Evolutionary conservation across 805 yeast genomes (phyloP).

Genomic region (Saccharomyces cerevisiae): DNA sequence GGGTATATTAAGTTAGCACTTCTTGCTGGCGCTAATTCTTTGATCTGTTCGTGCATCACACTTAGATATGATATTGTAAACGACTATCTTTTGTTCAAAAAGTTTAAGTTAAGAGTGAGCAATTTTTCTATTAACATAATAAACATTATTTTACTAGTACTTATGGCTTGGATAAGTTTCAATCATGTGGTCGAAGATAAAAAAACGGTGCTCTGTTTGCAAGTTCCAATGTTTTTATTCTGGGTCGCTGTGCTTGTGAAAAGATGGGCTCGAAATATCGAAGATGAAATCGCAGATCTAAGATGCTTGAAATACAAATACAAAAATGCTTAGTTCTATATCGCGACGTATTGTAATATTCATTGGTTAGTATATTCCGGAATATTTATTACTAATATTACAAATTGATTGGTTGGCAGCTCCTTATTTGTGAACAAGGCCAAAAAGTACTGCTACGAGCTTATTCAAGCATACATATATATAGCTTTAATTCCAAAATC

Average conservation of each 20-base stretch:
- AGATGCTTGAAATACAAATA: constrained; percentile 26
- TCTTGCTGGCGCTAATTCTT: constrained; percentile 17
- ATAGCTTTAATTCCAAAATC: background rate
- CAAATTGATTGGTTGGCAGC: background rate
- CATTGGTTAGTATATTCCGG: background rate
- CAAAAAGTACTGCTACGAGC: background rate
- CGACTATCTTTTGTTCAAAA: constrained; percentile 12
- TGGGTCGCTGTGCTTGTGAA: constrained; percentile 12
- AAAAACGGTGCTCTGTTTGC: constrained; percentile 10
- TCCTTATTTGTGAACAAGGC: too few species aligned
- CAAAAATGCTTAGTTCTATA: constrained; percentile 19
- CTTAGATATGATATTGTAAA: constrained; percentile 22
- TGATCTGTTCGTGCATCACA: constrained; percentile 20
- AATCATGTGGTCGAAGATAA: constrained; percentile 12
- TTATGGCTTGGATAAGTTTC: constrained; percentile 23
- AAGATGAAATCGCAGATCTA: constrained; percentile 17
- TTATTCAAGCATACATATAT: background rate
- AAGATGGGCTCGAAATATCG: constrained; percentile 19
- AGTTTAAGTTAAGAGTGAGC: constrained; percentile 12
- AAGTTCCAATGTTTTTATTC: constrained; percentile 21
- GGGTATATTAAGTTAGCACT: constrained; percentile 9
- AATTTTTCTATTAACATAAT: constrained; percentile 14
- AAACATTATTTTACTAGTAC: constrained; percentile 18
- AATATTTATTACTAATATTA: background rate
- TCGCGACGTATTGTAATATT: background rate